Conservation (phyloP, 164 flowering plant species). For the Hamamelis virginiana region DNA sequence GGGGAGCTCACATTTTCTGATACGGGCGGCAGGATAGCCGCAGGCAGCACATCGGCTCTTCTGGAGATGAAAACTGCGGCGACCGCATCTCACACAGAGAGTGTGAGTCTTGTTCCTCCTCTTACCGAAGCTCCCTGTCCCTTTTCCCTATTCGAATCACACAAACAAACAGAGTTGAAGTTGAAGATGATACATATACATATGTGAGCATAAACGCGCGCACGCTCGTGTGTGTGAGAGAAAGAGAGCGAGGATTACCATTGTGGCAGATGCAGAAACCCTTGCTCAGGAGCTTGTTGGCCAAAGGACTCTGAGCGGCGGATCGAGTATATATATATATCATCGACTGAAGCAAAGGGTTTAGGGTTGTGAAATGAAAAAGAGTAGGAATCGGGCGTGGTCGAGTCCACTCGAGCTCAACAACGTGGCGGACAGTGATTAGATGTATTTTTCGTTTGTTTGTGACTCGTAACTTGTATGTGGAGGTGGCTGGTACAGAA, state of each 20-base stretch:
- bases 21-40: slow-evolving; percentile 74
- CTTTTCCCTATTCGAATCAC: slow-evolving; percentile 55
- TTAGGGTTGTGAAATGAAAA: no score
- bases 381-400: no score
- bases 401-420: no score
- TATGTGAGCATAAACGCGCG: no score
- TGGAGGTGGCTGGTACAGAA: no score
- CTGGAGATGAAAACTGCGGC: slow-evolving; percentile 93
- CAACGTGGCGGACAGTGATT: no score
- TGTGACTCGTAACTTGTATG: no score
- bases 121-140: slow-evolving; percentile 94
- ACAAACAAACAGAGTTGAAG: not conserved
- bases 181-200: no score
- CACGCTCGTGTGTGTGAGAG: not conserved
- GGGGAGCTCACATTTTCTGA: slow-evolving; percentile 55
- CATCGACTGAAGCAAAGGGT: no score
- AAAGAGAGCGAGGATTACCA: slow-evolving; percentile 14
- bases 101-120: slow-evolving; percentile 98
- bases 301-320: slow-evolving; percentile 2
- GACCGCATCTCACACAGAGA: slow-evolving; percentile 83
- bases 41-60: slow-evolving; percentile 92
- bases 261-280: slow-evolving; percentile 16
- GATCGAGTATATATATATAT: no score
- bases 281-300: not conserved
- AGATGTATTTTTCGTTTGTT: no score